These are phyloP conservation scores for Hypoxylon lienhwacheense DNA, from an alignment of 495 filamentous ascomycete genomes.

Conservation along the genomic window DNA sequence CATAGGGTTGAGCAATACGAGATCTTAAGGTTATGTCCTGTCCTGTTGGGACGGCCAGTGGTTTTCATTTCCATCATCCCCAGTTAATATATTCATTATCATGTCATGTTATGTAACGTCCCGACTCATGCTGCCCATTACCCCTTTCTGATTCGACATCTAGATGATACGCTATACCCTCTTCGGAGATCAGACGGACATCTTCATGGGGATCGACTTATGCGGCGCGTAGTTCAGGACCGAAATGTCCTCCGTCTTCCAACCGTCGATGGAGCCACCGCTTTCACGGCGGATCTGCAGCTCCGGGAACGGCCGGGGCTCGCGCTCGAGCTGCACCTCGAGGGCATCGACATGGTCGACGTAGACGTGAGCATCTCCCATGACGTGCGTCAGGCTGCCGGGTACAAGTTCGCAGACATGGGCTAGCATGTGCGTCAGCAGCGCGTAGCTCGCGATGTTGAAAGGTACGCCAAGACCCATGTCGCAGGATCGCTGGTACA, in stretches of 20 bases:
- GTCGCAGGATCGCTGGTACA: slow-evolving; percentile 95
- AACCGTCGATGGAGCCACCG: slow-evolving; percentile 75
- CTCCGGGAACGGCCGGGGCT: slow-evolving; percentile 80
- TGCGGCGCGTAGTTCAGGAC: slow-evolving; percentile 89
- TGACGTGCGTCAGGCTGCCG: slow-evolving; percentile 83
- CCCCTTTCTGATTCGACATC: neutral
- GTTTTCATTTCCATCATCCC: too few species aligned
- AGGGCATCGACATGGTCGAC: slow-evolving; percentile 89
- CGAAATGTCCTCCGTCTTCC: slow-evolving; percentile 85
- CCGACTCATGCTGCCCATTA: neutral
- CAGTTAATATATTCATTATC: slow-evolving; percentile 20
- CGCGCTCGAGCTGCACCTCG: slow-evolving; percentile 72
- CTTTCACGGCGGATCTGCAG: slow-evolving; percentile 67
- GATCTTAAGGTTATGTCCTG: too few species aligned
- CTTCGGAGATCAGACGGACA: slow-evolving; percentile 83
- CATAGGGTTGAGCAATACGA: too few species aligned
- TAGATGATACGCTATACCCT: neutral
- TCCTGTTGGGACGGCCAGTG: too few species aligned
- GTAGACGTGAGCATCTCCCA: slow-evolving; percentile 97
- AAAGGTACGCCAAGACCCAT: slow-evolving; percentile 98
- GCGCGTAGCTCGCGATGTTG: slow-evolving; percentile 92
- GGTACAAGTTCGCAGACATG: slow-evolving; percentile 80
- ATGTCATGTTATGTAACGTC: slow-evolving; percentile 16
- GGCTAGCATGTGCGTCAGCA: slow-evolving; percentile 92
- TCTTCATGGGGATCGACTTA: slow-evolving; percentile 92